A percentile compares a stretch with the other conserved stretches of the same genome.
These are phyloP conservation scores for Aspergillus sp. DNA, from an alignment of 2,329 filamentous ascomycete genomes.

Conservation along the genomic window DNA sequence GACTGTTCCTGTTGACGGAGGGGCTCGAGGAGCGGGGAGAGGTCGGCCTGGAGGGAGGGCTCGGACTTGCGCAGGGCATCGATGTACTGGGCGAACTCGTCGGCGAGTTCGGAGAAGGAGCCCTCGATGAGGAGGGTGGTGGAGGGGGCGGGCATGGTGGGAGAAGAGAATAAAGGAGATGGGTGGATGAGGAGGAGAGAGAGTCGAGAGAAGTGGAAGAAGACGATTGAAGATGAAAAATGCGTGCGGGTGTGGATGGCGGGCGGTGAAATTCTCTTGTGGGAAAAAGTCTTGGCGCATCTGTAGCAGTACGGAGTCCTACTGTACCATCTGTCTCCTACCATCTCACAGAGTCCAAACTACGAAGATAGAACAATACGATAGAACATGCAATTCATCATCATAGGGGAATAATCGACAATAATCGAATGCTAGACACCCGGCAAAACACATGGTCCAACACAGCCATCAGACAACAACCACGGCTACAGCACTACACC, in stretches of 20 bases:
- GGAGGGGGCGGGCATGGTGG: slow-evolving; percentile 58
- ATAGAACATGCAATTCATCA: too few relatives aligned
- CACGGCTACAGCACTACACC: too few relatives aligned
- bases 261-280: slow-evolving; percentile 41
- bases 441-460: background rate
- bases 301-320: too few relatives aligned
- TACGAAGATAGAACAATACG: too few relatives aligned
- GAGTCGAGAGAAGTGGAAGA: slow-evolving; percentile 2
- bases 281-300: slow-evolving; percentile 40
- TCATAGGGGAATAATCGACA: background rate
- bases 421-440: background rate
- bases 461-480: too few relatives aligned
- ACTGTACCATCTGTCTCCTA: background rate
- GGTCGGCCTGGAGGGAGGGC: slow-evolving; percentile 58
- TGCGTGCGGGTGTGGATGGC: slow-evolving; percentile 11
- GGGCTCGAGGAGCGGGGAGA: slow-evolving; percentile 66
- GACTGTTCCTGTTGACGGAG: slow-evolving; percentile 54
- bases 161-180: slow-evolving; percentile 8
- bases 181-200: slow-evolving; percentile 7
- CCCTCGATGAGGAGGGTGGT: slow-evolving; percentile 79
- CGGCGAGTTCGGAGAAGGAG: slow-evolving; percentile 85
- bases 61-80: slow-evolving; percentile 73
- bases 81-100: slow-evolving; percentile 93
- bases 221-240: slow-evolving; percentile 4
- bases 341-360: background rate